Conservation (phyloP, 306 rosid species). For the Cucurbita moschata region DNA sequence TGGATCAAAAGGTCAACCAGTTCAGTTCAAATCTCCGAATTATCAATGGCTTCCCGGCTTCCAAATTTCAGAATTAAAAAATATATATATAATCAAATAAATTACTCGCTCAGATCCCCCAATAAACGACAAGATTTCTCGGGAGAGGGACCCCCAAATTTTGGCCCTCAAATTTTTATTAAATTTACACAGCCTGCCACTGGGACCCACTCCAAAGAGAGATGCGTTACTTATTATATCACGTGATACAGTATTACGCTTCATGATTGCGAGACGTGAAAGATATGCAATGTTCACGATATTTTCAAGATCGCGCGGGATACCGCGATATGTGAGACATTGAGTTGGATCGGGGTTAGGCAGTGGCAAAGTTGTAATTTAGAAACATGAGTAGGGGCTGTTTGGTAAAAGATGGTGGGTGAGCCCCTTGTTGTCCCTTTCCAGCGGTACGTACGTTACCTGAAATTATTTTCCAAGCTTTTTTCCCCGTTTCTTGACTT, state of each 20-base stretch:
- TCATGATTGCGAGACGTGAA: conserved; percentile 30
- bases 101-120: conserved; percentile 36
- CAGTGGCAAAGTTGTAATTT: background rate
- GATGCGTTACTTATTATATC: conserved; percentile 31
- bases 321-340: background rate
- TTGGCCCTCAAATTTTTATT: conserved; percentile 4
- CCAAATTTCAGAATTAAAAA: background rate
- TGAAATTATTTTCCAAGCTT: background rate
- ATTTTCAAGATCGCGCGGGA: background rate
- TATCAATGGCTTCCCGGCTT: background rate
- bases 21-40: background rate
- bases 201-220: conserved; percentile 11
- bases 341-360: background rate
- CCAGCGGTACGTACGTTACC: conserved; percentile 1
- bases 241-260: conserved; percentile 29
- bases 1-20: background rate
- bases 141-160: conserved; percentile 4
- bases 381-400: background rate
- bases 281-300: background rate
- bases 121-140: conserved; percentile 46
- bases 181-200: conserved; percentile 49
- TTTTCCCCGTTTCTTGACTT: background rate
- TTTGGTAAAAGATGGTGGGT: background rate
- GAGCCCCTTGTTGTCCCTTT: background rate
- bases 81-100: conserved; percentile 13